Base-by-base conservation (phyloP, 352 stramenopile genomes). In the Globisporangium spiculum region DNA sequence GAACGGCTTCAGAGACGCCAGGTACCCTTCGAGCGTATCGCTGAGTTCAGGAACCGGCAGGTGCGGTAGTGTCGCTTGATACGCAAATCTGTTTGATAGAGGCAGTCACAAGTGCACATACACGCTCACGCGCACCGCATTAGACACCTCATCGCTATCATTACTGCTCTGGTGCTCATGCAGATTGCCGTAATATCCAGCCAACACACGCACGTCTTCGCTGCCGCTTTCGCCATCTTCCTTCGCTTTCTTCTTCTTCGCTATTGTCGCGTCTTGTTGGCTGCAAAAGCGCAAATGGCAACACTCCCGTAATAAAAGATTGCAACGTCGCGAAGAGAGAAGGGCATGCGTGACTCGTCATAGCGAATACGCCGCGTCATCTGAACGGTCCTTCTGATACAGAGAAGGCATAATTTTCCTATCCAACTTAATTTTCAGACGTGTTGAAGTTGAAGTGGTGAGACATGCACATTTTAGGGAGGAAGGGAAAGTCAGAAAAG, bases 31-130 rank as follows among this genome's bases (percentile, higher is more conserved):
- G n/a, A 97, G 71, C 38, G 93, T 98, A 41, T 96, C 80, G 36
- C 92, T 73, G 4, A 98, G 73, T 10, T 74, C 65, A 0, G 95
- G 93, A 60, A 98, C 90, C 0, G 93, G 90, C 27, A 98, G 67
- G 36, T 78, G 80, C 30, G 81, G 83, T 22, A 93, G 72, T 54
- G 72, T 66, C n/a, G 66, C 67, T 75, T 99, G 96, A 53, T 81
- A 65, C 22, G 68, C 74, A 71, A 74, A 84, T 3, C 76, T 84
- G 52, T 26, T 26, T 2, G 0, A 34, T 5, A 41, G 16, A 27
- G 55, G 20, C 14, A 30, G 53, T 50, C 30, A 16, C 46, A 61
- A 4, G 54, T n/a, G 20, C 18, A 56, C 16, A 22, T 22, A 56
- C 18, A 56, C 27, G 3, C 24, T 30, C 18, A n/a, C 26, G 22